Base-by-base conservation (phyloP, 2,329 filamentous ascomycete genomes). In the Trichoderma sp. region DNA sequence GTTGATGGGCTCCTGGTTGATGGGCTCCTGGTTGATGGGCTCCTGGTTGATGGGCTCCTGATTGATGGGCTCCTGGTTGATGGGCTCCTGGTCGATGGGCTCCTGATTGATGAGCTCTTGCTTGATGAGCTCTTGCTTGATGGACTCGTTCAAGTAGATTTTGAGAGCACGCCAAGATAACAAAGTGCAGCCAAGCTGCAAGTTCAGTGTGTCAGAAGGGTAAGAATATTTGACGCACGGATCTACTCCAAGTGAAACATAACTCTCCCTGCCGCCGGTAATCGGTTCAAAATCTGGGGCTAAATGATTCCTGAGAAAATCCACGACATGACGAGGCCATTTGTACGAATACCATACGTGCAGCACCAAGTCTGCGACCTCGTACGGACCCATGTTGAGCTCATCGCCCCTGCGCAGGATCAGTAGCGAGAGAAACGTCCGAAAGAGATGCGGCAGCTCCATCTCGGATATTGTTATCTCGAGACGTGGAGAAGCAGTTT, bases 341-440 rank as follows among this genome's bases (percentile, higher is more conserved):
- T 64, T 70, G 13, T 66, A 43, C 11, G 75, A 76, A 64, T 77
- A 77, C 75, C 73, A 76, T 14, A 76, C 26, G 56, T 77, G 74
- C 3, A 74, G 69, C 14, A 70, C 61, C 1, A 71, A 66, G 26
- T 77, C 75, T 0, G 75, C 74, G 55, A 74, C 74, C 5, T 67
- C 6, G 0, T 61, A 14, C 5, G 71, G 67, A 18, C 76, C 67
- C 46, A 18, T 24, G n/a, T 49, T 24, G 4, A 21, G 24, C 34
- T 60, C 30, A 1, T 37, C 37, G 1, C 26, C 11, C 7, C 68
- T 69, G 30, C 10, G 14, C 14, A 74, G 65, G 0, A 71, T 59
- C 1, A 75, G 24, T 4, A 75, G 21, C 2, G 66, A 67, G 1
- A 73, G 18, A 1, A 75, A 34, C 1, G 70, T 51, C 7, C 71